Base-by-base conservation (phyloP, 2,329 filamentous ascomycete species). In the Sclerotinia glacialis region DNA sequence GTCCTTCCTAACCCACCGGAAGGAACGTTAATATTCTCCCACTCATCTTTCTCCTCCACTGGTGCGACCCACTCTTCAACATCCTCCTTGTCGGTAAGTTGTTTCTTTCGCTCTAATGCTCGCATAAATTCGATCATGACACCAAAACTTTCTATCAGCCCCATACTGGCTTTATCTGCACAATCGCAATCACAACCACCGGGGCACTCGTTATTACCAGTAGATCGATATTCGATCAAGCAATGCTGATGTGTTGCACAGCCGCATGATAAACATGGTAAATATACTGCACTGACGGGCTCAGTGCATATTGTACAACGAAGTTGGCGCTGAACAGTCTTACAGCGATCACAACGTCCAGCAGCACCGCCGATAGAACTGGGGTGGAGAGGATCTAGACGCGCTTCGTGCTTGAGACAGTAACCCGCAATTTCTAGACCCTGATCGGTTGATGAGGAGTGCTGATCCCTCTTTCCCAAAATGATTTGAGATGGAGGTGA, bases 161-260 rank as follows among this genome's bases (percentile, higher is more conserved):
- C 86, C 56, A 79, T 81, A 66, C 78, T 79, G 1, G 86, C 85
- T 69, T 87, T 83, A 18, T 83, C 79, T 0, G 83, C 80, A 71
- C 87, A 89, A 67, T 84, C 79, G 72, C 87, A 89, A 73, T 89
- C 87, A 72, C 89, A 87, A 1, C 86, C 86, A 0, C 85, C 86
- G 0, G 86, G 85, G 66, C 87, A 89, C 56, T 82, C 76, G 1
- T 78, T 82, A 74, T 86, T 84, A 28, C 74, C 75, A 21, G 62
- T 62, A 2, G 67, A 67, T 44, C 75, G 74, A 62, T 76, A 77
- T 46, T 71, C 70, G 7, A 67, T 55, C 3, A 76, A 66, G 56
- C 87, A 89, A 11, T 78, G 75, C 55, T 86, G 83, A 74, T 89
- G 87, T 62, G 81, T 82, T 9, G 83, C 83, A 70, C 87, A 89